phyloP scores from a whole-genome alignment of 1,284 basidiomycete species.

The Austroboletus olivaceoglutinosus region DNA sequence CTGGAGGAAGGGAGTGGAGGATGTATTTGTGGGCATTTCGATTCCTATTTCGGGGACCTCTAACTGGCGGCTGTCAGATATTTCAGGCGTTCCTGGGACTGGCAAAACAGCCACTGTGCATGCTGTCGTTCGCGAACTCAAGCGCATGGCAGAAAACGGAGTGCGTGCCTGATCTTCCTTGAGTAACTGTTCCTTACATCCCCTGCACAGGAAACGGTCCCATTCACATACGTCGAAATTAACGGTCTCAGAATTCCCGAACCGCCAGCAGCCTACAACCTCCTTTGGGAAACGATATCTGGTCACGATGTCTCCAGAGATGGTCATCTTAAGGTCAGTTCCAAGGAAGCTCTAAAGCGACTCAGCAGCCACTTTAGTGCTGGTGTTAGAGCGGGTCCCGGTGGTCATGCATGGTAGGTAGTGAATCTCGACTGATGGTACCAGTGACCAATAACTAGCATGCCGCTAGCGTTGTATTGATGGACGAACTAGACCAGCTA shows the following conservation, averaged over 20 bases:
- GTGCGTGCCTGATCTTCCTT: conserved; percentile 42
- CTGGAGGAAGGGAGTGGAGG: conserved; percentile 92
- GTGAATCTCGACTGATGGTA: conserved; percentile 9
- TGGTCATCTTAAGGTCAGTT: conserved; percentile 61
- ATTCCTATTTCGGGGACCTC: conserved; percentile 1
- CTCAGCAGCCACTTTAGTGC: conserved; percentile 63
- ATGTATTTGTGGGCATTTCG: conserved; percentile 78
- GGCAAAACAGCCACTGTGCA: conserved; percentile 99
- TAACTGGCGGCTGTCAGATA: conserved; percentile 55
- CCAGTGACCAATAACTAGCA: not conserved
- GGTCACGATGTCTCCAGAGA: conserved; percentile 64
- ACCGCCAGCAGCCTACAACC: conserved; percentile 81
- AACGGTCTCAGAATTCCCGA: conserved; percentile 94
- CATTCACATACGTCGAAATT: conserved; percentile 97
- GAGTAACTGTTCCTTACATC: not conserved
- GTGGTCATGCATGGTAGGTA: conserved; percentile 65
- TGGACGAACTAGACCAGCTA: conserved; percentile 98
- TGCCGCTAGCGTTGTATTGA: conserved; percentile 82
- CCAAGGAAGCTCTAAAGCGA: conserved; percentile 70
- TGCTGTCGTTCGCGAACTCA: conserved; percentile 84
- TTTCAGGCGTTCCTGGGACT: conserved; percentile 96
- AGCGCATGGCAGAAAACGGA: conserved; percentile 78
- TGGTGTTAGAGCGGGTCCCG: conserved; percentile 56
- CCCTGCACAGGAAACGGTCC: conserved; percentile 72
- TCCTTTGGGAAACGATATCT: conserved; percentile 87